Evolutionary conservation across 2,329 filamentous ascomycete species (phyloP), one percentile per base, ranked within the genome.

Genomic region (Stachybotrys elegans): DNA sequence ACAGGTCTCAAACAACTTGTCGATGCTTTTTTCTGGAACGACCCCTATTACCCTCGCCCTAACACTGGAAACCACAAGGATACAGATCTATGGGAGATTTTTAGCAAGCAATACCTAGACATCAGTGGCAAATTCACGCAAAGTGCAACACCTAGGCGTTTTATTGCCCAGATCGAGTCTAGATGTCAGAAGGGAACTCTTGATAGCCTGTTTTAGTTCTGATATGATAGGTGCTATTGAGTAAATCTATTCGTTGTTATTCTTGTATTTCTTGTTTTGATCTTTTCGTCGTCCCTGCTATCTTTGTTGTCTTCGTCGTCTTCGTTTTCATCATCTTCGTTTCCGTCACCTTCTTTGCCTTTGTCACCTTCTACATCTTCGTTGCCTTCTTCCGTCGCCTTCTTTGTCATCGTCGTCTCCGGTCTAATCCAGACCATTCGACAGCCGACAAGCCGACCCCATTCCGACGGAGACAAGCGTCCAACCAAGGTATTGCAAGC

Each of bases 1-100:
- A 31, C 25, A 2, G 39, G 43, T 12, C 29, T 45, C 29, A 45
- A 45, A 39, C 41, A 45, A 31, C 19, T 45, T 36, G 38, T 45
- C n/a, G 43, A 45, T 25, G 37, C 43, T 11, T 45, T 45, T 22
- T 41, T 42, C 22, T 45, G 43, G 43, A 45, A 45, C 20, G 34
- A 45, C 31, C 43, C 39, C 3, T 45, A 45, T 27, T 45, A 42
- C 21, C 43, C 43, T 22, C 22, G 23, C 19, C 43, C 43, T 23
- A 25, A 19, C 19, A 25, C 29, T 7, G 32, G 11, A 9, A 29
- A 31, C 17, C 20, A 42, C 12, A n/a, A 22, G 22, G 38, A 46
- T 34, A 21, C 17, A 34, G 41, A 38, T 9, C 44, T 43, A 4
- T 46, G 39, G 44, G 39, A 17, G 16, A 14, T 39, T 21, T 46